Percentiles rank a stretch among this genome's conserved stretches.
Evolutionary conservation across 306 rosid species (phyloP).

Genomic region (Gynostemma pentaphyllum): DNA sequence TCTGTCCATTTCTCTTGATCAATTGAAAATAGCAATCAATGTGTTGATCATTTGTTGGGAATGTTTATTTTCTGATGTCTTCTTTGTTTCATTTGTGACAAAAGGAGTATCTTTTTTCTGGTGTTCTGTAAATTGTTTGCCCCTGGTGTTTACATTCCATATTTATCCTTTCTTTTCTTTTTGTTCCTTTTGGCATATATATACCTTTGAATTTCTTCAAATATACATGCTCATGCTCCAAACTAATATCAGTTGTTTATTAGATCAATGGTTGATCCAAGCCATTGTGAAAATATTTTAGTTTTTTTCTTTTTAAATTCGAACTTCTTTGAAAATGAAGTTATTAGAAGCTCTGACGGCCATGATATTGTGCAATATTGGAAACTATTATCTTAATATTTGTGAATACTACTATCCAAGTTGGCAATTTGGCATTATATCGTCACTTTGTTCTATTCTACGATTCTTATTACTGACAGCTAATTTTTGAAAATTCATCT

Average conservation of each 20-base stretch:
- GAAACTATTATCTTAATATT: background rate
- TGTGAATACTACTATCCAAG: background rate
- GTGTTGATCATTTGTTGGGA: background rate
- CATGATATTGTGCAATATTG: background rate
- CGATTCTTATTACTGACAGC: slow-evolving; percentile 16
- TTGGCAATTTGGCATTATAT: background rate
- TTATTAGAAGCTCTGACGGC: background rate
- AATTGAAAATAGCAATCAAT: background rate
- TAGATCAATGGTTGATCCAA: background rate
- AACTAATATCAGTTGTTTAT: background rate
- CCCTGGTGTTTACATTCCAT: background rate
- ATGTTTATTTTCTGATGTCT: background rate
- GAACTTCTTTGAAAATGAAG: too few species aligned
- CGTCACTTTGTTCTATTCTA: background rate
- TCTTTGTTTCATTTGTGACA: background rate
- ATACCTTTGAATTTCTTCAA: background rate
- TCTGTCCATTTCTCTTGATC: background rate
- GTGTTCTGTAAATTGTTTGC: background rate
- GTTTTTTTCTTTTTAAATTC: background rate
- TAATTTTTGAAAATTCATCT: slow-evolving; percentile 13
- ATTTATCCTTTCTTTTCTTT: too few species aligned
- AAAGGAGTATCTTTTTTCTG: background rate
- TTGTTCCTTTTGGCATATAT: background rate
- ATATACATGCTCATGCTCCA: background rate
- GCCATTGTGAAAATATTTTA: background rate